A percentile compares a stretch with the other conserved stretches of the same genome.
Conservation (phyloP, 192 early-diverging fungal genomes). For the Coemansia sp. region DNA sequence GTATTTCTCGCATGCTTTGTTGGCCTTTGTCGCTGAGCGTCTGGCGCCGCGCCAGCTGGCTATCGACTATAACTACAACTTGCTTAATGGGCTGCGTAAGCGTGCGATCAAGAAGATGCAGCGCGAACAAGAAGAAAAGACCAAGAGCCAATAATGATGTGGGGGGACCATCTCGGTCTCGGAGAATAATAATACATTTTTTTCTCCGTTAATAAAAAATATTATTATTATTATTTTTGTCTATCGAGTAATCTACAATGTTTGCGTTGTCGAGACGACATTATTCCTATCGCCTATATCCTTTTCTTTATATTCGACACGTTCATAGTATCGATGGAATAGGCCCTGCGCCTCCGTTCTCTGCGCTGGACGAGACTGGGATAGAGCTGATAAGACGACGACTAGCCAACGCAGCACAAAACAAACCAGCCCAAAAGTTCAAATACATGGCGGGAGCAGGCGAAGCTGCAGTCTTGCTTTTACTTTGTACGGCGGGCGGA, state of each 20-base stretch:
- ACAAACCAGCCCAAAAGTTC: slow-evolving; percentile 12
- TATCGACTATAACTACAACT: slow-evolving; percentile 40
- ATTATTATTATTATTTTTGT: no score
- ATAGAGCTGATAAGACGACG: slow-evolving; percentile 22
- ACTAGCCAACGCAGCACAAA: slow-evolving; percentile 8
- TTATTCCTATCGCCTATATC: background rate
- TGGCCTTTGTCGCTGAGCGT: slow-evolving; percentile 40
- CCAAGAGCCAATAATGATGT: background rate
- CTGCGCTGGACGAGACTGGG: slow-evolving; percentile 12
- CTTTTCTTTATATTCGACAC: background rate
- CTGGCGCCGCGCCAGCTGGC: slow-evolving; percentile 39
- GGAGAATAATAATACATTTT: background rate
- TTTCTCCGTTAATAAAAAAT: no score
- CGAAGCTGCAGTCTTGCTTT: slow-evolving; percentile 49
- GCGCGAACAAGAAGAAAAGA: slow-evolving; percentile 12
- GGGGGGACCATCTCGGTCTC: background rate
- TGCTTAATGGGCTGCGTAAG: slow-evolving; percentile 46
- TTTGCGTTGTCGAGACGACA: background rate
- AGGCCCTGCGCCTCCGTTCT: slow-evolving; percentile 10
- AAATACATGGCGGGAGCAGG: background rate
- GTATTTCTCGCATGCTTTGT: slow-evolving; percentile 43
- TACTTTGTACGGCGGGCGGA: slow-evolving; percentile 64
- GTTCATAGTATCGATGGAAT: background rate
- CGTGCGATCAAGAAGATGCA: slow-evolving; percentile 49
- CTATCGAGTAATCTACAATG: no score